Conservation (phyloP, 257 asterid species). For the Ocimum tenuiflorum region DNA sequence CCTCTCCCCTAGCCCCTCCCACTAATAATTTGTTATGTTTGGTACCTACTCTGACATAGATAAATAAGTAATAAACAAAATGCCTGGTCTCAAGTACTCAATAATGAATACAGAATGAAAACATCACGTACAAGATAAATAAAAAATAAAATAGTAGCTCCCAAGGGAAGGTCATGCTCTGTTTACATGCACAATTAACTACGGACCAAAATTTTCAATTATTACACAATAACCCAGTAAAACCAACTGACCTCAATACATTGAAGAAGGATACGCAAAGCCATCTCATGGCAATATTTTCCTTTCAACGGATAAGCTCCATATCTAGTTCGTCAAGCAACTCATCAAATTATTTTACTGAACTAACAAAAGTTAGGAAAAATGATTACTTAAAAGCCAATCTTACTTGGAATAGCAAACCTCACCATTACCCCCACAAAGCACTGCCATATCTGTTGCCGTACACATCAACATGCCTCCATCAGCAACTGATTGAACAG, state of each 20-base stretch:
- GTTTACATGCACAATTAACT: not conserved
- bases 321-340: constrained; percentile 46
- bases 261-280: constrained; percentile 92
- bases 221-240: not conserved
- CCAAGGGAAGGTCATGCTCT: not conserved
- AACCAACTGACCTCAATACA: constrained; percentile 73
- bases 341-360: constrained; percentile 16
- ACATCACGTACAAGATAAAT: not conserved
- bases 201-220: not conserved
- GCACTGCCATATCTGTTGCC: constrained; percentile 98
- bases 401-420: constrained; percentile 98
- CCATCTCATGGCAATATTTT: constrained; percentile 97
- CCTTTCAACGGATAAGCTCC: constrained; percentile 94
- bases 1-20: not conserved
- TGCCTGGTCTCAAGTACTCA: not conserved
- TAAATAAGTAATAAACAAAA: not conserved
- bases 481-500: constrained; percentile 84
- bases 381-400: constrained; percentile 8
- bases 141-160: not conserved
- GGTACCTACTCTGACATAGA: not conserved
- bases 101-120: not conserved
- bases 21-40: not conserved
- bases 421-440: constrained; percentile 93
- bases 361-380: constrained; percentile 5
- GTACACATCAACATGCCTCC: constrained; percentile 96